Conservation (phyloP, 495 filamentous ascomycete genomes). For the Tuber microsphaerosporum region DNA sequence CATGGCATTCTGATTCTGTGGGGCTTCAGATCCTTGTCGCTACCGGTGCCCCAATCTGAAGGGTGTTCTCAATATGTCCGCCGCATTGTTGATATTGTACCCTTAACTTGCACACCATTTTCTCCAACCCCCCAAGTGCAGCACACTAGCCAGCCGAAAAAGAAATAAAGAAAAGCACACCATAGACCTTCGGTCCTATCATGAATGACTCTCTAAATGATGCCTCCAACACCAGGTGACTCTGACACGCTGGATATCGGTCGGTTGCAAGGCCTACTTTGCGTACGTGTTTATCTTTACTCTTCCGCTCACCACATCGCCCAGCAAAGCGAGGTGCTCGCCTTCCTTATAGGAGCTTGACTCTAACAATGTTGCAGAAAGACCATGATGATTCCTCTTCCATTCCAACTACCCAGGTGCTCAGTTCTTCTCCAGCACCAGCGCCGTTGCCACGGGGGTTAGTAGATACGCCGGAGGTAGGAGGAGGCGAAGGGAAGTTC, state of each 20-base stretch:
- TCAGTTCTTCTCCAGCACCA: constrained; percentile 21
- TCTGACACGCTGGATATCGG: constrained; percentile 15
- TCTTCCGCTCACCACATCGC: background rate
- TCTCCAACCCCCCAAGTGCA: background rate
- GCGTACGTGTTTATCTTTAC: constrained; percentile 13
- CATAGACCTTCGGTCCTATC: background rate
- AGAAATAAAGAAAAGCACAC: background rate
- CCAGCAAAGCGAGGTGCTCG: background rate
- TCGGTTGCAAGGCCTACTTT: constrained; percentile 17
- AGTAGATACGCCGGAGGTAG: background rate
- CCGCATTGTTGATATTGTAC: background rate
- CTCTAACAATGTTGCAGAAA: constrained; percentile 11
- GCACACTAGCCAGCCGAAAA: background rate
- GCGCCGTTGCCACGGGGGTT: constrained; percentile 3
- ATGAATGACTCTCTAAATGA: background rate
- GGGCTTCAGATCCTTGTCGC: background rate
- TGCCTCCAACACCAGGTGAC: background rate
- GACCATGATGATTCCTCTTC: constrained; percentile 4
- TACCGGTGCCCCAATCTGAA: background rate
- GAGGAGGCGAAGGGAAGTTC: constrained; percentile 6
- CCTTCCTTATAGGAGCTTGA: background rate
- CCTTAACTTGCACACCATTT: background rate
- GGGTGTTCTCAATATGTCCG: background rate
- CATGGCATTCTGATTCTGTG: background rate
- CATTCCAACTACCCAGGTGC: constrained; percentile 22